Conservation (phyloP, 257 asterid genomes). For the Orobanche coerulescens region DNA sequence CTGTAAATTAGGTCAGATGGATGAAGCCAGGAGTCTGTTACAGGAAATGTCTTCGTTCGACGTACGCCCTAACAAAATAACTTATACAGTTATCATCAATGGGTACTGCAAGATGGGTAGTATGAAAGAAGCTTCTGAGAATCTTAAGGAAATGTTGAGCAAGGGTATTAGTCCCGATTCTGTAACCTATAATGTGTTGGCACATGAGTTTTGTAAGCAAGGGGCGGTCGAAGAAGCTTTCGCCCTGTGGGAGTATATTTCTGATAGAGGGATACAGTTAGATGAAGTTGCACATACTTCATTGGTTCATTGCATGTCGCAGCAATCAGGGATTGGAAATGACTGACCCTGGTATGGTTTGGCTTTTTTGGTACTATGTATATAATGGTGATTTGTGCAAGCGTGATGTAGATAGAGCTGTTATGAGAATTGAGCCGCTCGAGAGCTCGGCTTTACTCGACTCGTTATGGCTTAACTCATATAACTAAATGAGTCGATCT, state of each 20-base stretch:
- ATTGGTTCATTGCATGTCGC: constrained; percentile 46
- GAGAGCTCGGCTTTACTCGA: too few relatives aligned
- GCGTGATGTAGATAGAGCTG: not conserved
- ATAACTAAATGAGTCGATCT: too few relatives aligned
- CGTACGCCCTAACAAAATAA: constrained; percentile 61
- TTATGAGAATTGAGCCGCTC: too few relatives aligned
- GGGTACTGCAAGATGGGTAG: constrained; percentile 63
- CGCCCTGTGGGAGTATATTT: constrained; percentile 48
- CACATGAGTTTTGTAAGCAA: constrained; percentile 48
- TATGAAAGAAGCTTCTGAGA: constrained; percentile 44
- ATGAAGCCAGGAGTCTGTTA: constrained; percentile 44
- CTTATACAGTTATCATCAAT: constrained; percentile 61
- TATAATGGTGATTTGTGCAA: not conserved
- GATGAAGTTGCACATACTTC: constrained; percentile 66
- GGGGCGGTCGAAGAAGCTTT: constrained; percentile 53
- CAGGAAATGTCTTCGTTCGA: constrained; percentile 56
- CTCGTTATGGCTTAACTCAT: too few relatives aligned
- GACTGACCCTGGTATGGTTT: constrained; percentile 31
- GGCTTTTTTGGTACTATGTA: constrained; percentile 7
- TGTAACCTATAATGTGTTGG: constrained; percentile 55
- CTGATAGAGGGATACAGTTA: constrained; percentile 41
- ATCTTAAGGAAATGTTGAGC: constrained; percentile 54
- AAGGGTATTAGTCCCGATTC: constrained; percentile 63
- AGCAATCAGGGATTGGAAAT: constrained; percentile 34
- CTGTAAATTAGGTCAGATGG: constrained; percentile 72